Conservation (phyloP, 768 basidiomycete genomes). For the Infundibulicybe gibba region DNA sequence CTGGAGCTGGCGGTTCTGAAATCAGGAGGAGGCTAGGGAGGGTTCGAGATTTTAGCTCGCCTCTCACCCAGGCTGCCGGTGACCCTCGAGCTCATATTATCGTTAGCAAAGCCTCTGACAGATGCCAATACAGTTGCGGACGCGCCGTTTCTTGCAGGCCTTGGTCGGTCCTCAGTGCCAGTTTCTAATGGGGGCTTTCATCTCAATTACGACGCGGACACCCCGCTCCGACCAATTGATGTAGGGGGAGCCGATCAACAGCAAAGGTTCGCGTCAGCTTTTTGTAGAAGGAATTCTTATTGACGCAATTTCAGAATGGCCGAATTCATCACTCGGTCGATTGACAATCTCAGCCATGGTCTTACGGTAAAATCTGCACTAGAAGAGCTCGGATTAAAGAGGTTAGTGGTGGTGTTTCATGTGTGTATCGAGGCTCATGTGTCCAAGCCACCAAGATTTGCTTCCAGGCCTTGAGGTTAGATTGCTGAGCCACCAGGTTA, state of each 20-base stretch:
- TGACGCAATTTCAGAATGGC: slow-evolving; percentile 38
- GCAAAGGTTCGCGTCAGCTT: slow-evolving; percentile 32
- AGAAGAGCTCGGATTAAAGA: slow-evolving; percentile 45
- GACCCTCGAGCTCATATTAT: neutral
- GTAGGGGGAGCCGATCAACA: slow-evolving; percentile 57
- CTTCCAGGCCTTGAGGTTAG: slow-evolving; percentile 69
- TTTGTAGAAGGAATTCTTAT: neutral
- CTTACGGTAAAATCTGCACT: slow-evolving; percentile 50
- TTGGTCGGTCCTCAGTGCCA: slow-evolving; percentile 5
- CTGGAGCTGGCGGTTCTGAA: neutral
- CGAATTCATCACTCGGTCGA: slow-evolving; percentile 57
- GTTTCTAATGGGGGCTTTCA: slow-evolving; percentile 29
- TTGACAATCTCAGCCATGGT: slow-evolving; percentile 54
- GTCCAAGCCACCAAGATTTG: slow-evolving; percentile 42
- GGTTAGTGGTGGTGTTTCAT: slow-evolving; percentile 32
- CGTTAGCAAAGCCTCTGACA: neutral
- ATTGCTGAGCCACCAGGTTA: slow-evolving; percentile 69
- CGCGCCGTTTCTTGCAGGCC: slow-evolving; percentile 15
- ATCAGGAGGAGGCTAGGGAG: neutral
- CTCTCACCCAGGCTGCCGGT: neutral
- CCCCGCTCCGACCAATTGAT: slow-evolving; percentile 47
- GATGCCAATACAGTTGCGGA: slow-evolving; percentile 4
- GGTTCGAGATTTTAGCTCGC: neutral
- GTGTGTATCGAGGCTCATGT: neutral
- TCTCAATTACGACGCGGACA: slow-evolving; percentile 48